Evolutionary conservation across 306 rosid species (phyloP).

Genomic region (Abrus pulchellus): DNA sequence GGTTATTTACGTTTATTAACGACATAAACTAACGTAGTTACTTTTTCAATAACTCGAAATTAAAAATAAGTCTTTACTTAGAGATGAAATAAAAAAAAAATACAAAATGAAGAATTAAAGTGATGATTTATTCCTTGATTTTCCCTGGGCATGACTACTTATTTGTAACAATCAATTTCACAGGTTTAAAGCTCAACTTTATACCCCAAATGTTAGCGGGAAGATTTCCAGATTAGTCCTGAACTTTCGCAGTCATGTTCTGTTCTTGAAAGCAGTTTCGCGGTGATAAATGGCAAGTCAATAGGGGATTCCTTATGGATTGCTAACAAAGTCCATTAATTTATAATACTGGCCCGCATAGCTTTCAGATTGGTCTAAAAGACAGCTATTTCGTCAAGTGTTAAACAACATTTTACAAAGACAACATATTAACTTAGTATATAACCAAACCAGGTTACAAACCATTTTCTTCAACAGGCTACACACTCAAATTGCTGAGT

Average conservation of each 20-base stretch:
- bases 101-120: too few relatives aligned
- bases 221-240: background rate
- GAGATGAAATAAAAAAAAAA: too few relatives aligned
- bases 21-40: too few relatives aligned
- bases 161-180: slow-evolving; percentile 10
- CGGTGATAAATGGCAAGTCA: background rate
- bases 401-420: background rate
- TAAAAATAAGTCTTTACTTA: too few relatives aligned
- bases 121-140: too few relatives aligned
- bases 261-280: background rate
- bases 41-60: too few relatives aligned
- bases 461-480: background rate
- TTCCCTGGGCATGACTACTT: background rate
- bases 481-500: slow-evolving; percentile 3
- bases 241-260: background rate
- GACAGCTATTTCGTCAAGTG: background rate
- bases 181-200: background rate
- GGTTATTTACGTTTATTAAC: too few relatives aligned
- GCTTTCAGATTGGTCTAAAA: background rate
- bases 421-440: background rate
- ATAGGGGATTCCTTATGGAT: background rate
- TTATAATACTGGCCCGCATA: background rate
- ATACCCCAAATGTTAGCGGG: background rate
- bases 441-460: slow-evolving; percentile 20
- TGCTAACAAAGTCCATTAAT: background rate